Percentiles rank a stretch among this genome's conserved stretches.
Evolutionary conservation across 306 rosid genomes (phyloP).

Genomic region (Mimosa pudica): DNA sequence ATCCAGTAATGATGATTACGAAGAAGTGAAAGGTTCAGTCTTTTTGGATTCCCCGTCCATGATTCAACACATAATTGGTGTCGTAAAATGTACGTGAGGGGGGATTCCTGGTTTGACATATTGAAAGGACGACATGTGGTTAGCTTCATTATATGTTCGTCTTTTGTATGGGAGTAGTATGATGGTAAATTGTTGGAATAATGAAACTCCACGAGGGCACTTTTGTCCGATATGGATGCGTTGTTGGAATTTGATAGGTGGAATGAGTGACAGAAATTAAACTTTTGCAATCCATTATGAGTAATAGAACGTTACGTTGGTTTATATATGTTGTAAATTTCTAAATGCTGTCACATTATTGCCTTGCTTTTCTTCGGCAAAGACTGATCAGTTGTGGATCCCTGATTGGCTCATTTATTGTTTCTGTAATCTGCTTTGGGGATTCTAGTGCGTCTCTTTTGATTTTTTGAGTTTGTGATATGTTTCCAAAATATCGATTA

Average conservation of each 20-base stretch:
- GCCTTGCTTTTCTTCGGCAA: constrained; percentile 23
- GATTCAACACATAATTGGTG: constrained; percentile 29
- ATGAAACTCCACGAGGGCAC: background rate
- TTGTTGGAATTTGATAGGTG: constrained; percentile 22
- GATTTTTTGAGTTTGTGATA: background rate
- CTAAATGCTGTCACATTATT: background rate
- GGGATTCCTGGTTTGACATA: constrained; percentile 17
- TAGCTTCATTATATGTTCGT: background rate
- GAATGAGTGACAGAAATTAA: constrained; percentile 18
- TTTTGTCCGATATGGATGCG: background rate
- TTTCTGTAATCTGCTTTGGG: background rate
- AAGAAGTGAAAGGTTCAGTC: constrained; percentile 8
- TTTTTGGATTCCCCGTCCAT: background rate
- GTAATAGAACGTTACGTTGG: background rate
- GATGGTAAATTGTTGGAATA: background rate
- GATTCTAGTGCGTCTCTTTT: background rate
- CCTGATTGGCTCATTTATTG: constrained; percentile 35
- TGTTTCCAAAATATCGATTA: constrained; percentile 1
- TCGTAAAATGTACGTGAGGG: constrained; percentile 12
- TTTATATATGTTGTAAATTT: background rate
- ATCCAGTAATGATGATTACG: background rate
- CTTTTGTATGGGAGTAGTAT: background rate
- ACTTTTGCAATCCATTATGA: constrained; percentile 7
- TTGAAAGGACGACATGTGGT: constrained; percentile 22
- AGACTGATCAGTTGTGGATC: constrained; percentile 18